Conservation (phyloP, 108 stramenopile genomes). For the Parietichytrium sp. region DNA sequence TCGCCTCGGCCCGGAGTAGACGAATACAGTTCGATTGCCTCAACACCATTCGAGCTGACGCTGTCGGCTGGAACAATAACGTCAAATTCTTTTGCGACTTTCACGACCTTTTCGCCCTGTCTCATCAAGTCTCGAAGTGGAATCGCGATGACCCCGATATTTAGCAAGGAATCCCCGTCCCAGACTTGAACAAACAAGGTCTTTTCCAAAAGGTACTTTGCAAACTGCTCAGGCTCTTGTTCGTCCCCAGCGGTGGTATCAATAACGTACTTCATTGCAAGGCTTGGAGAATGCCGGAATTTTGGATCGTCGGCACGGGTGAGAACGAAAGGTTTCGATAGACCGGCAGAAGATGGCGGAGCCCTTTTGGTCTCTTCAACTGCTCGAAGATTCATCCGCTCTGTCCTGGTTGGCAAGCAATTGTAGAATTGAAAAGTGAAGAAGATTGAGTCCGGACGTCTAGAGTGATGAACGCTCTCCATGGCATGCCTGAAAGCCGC, state of each 20-base stretch:
- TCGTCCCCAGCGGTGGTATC: slow-evolving; percentile 44
- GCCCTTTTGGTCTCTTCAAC: not conserved
- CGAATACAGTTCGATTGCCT: not conserved
- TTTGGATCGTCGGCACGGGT: not conserved
- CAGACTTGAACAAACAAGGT: slow-evolving; percentile 61
- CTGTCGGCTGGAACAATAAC: slow-evolving; percentile 42
- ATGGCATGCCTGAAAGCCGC: slow-evolving; percentile 50
- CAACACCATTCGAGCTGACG: not conserved
- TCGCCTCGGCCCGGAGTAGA: not conserved
- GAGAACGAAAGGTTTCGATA: not conserved
- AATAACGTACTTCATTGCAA: slow-evolving; percentile 54
- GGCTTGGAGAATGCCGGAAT: slow-evolving; percentile 42
- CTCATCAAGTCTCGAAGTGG: slow-evolving; percentile 58
- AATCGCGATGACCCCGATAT: slow-evolving; percentile 55
- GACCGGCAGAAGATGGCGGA: not conserved
- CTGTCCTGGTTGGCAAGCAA: slow-evolving; percentile 56
- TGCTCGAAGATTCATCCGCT: slow-evolving; percentile 52
- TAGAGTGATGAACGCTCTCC: not conserved
- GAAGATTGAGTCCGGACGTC: slow-evolving; percentile 54
- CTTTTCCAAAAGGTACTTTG: slow-evolving; percentile 54
- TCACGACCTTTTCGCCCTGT: slow-evolving; percentile 51
- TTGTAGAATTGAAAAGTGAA: slow-evolving; percentile 65
- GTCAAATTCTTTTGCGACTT: slow-evolving; percentile 54
- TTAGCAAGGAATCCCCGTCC: slow-evolving; percentile 62
- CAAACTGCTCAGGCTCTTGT: slow-evolving; percentile 48